phyloP scores from a whole-genome alignment of 2,329 filamentous ascomycete species.

The Hypoxylon sp. region DNA sequence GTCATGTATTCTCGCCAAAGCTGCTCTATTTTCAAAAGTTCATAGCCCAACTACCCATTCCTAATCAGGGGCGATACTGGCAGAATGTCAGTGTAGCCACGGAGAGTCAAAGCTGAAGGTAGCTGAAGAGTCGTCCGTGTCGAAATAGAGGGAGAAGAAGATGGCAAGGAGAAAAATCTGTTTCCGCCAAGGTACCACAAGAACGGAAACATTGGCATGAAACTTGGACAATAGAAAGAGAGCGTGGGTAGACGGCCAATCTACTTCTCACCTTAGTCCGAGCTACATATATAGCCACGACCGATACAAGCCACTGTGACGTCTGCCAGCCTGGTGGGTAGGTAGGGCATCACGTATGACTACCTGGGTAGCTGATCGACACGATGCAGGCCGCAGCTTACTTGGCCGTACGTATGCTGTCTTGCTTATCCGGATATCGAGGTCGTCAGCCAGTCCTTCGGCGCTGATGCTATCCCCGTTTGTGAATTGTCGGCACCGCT shows the following conservation, averaged over 20 bases:
- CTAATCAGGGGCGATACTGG: slow-evolving; percentile 2
- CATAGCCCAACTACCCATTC: slow-evolving; percentile 9
- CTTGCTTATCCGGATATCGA: background rate
- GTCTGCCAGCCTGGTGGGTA: background rate
- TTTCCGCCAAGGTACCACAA: slow-evolving; percentile 13
- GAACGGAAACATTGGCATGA: slow-evolving; percentile 9
- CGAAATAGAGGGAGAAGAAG: background rate
- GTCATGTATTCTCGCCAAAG: slow-evolving; percentile 13
- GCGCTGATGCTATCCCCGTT: slow-evolving; percentile 10
- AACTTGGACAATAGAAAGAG: slow-evolving; percentile 2
- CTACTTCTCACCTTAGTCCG: slow-evolving; percentile 10
- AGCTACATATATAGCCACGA: slow-evolving; percentile 6
- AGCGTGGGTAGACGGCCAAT: slow-evolving; percentile 2
- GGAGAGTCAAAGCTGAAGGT: background rate
- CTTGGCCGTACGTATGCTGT: slow-evolving; percentile 5
- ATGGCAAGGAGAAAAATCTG: no score
- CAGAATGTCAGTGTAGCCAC: slow-evolving; percentile 7
- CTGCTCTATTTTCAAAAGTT: slow-evolving; percentile 1
- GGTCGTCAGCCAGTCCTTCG: background rate
- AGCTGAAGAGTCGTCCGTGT: background rate
- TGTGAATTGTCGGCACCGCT: slow-evolving; percentile 17
- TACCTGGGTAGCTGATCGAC: slow-evolving; percentile 8
- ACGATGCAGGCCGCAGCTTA: slow-evolving; percentile 18
- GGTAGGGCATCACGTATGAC: slow-evolving; percentile 1
- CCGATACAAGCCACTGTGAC: slow-evolving; percentile 3